Base-by-base conservation (phyloP, 116 monocot genomes). In the Trichopus zeylanicus region DNA sequence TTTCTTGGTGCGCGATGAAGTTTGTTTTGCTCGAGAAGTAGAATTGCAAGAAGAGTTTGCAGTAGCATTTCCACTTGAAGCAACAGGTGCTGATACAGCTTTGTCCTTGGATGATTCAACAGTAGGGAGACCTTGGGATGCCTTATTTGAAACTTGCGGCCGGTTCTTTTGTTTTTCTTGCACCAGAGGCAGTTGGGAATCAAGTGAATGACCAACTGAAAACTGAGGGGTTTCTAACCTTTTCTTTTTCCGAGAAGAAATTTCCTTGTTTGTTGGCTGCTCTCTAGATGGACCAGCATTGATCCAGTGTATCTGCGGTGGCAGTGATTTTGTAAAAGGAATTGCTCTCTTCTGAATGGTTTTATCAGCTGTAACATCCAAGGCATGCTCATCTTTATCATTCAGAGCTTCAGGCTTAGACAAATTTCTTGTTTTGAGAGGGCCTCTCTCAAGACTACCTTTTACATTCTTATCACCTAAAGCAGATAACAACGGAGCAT, bases 231-330 rank as follows among this genome's bases (percentile, higher is more conserved):
- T 9, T 24, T 20, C 23, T 49, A 24, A 21, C 8, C 9, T 1
- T 20, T 49, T 49, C 23, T 24, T 49, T 3, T 0, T 49, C 30
- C 20, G 10, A 51, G 53, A 3, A 26, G 31, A 11, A 49, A 51
- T 60, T 67, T 77, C 33, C 66, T 65, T 66, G 51, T 66, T 29
- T 20, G 37, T 24, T 29, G 22, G n/a, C 54, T 63, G 67, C 21
- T 48, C 49, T 37, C 20, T 28, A 6, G 42, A 47, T 11, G 23
- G 21, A 21, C 30, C 24, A 46, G 48, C 1, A 52, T 42, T 60
- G 9, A 8, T 48, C 25, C 12, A 21, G 32, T 53, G 64, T 46
- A 57, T 32, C 46, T 57, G 63, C 7, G 21, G 39, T 21, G 33
- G 49, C 23, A 26, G 48, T 51, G 57, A 46, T 24, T 31, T 35